Base-by-base conservation (phyloP, 352 stramenopile genomes). In the Aphanomyces invadans region DNA sequence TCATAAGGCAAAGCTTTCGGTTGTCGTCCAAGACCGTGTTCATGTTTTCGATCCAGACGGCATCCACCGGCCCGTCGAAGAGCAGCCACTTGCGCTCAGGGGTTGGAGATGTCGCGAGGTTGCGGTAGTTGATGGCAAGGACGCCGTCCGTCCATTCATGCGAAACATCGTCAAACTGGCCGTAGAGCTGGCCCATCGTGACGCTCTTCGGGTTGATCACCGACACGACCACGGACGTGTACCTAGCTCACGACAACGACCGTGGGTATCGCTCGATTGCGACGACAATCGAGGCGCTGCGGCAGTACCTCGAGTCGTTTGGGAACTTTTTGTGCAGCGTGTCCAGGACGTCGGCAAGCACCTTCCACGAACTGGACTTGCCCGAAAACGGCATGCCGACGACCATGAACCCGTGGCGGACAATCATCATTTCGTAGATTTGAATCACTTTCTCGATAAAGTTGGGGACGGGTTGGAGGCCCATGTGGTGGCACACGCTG, bases 341-440 rank as follows among this genome's bases (percentile, higher is more conserved):
- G 19, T 86, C 80, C 19, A 98, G 70, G 0, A 95, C 92, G 19
- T 96, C 88, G 11, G 88, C 92, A 4, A 98, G 76, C 25, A 96
- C 87, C 51, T 95, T 78, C 76, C 85, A 92, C 12, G 88, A 94
- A 49, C 80, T 88, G 2, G 92, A 97, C 75, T 98, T 98, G 11
- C 93, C 93, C 0, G 89, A 96, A 46, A 95, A 96, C 5, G 93
- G 90, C 81, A 97, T 94, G 9, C 92, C 94, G 7, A 98, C 93
- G 48, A 98, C 81, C 92, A 98, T 98, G 62, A 98, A 97, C 4
- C 94, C 94, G 71, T 98, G 93, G 0, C 94, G 87, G 32, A 98
- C 93, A 53, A 98, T 92, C 80, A 98, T 96, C 90, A 98, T 98
- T 65, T 98, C 92, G 73, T 98, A 97, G 36, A 98, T 93, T 68